Evolutionary conservation across 208 protist species (phyloP), one percentile per base, ranked within the genome.

Genomic region (Lotmaria passim): DNA sequence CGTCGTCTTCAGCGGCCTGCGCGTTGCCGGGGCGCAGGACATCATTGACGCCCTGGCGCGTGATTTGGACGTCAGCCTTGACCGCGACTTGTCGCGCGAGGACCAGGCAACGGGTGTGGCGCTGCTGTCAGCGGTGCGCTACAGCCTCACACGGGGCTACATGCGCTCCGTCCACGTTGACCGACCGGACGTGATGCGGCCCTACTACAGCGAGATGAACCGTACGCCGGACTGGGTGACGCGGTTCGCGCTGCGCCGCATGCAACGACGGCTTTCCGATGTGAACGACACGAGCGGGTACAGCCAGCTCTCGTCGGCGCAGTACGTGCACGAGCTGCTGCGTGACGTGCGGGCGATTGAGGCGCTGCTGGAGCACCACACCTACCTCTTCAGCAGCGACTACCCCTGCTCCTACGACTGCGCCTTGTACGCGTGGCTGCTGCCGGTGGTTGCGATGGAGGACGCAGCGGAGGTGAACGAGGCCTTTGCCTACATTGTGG

Each of bases 391-490:
- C 61, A 60, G 60, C 64, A 66, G 68, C 44, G 43, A 30, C 15
- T 30, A 62, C 14, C 85, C 85, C 3, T 68, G 71, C 39, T 78
- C 79, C 23, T 79, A 73, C 68, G 85, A 91, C 64, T 87, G 82
- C 48, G 78, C 76, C 41, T 51, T 91, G 43, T 91, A 88, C 50
- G 82, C 81, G 12, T 75, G 67, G 60, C 62, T 91, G 56, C 69
- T 86, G 36, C 78, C 75, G 10, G 67, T 91, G 50, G 51, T 87
- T 26, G 70, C 71, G 39, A 74, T 86, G 73, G 73, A 79, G 36
- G 73, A 81, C 46, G 69, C 62, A 3, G 69, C 52, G 21, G 46
- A 70, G 21, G 77, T 82, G 33, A 89, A 79, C 69, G 69, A 50
- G 15, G 77, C 79, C 23, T 81, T 90, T 50, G 72, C 65, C 21